Evolutionary conservation across 2,329 filamentous ascomycete genomes (phyloP).

Genomic region (Mycosphaerella sp.): DNA sequence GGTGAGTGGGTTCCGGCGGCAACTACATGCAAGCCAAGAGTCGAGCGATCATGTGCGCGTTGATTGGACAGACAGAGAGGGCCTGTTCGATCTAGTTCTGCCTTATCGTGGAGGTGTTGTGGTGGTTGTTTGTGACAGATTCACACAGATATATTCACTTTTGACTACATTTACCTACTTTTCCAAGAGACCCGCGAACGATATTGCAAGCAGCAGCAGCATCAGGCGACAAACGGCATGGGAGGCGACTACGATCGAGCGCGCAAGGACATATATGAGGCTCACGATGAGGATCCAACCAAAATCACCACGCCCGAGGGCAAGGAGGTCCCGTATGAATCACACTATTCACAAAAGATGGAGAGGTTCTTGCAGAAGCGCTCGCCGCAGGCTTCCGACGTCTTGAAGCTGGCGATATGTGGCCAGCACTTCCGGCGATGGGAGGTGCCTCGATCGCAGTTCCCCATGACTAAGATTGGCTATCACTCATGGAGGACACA

Average conservation of each 20-base stretch:
- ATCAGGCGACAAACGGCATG: constrained; percentile 8
- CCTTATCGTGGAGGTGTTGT: not conserved
- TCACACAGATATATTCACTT: too few species aligned
- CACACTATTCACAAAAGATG: constrained; percentile 77
- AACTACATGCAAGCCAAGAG: not conserved
- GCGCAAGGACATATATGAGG: constrained; percentile 64
- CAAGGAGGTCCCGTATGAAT: constrained; percentile 61
- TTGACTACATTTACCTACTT: too few species aligned
- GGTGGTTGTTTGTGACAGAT: not conserved
- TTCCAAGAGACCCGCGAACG: too few species aligned
- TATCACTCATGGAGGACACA: constrained; percentile 75
- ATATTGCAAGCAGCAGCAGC: not conserved
- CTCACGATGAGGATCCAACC: constrained; percentile 63
- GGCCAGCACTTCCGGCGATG: constrained; percentile 82
- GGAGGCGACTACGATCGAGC: constrained; percentile 35
- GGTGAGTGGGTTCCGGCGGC: not conserved
- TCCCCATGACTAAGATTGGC: constrained; percentile 67
- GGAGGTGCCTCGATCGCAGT: constrained; percentile 69
- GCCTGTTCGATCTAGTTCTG: not conserved
- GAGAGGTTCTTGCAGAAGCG: constrained; percentile 62
- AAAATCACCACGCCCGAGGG: constrained; percentile 43
- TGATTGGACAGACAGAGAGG: not conserved
- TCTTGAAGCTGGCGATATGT: constrained; percentile 68
- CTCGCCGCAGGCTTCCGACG: constrained; percentile 56
- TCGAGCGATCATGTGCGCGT: not conserved